Evolutionary conservation across 371 early-diverging fungal genomes (phyloP).

Genomic region (Mucor indicus): DNA sequence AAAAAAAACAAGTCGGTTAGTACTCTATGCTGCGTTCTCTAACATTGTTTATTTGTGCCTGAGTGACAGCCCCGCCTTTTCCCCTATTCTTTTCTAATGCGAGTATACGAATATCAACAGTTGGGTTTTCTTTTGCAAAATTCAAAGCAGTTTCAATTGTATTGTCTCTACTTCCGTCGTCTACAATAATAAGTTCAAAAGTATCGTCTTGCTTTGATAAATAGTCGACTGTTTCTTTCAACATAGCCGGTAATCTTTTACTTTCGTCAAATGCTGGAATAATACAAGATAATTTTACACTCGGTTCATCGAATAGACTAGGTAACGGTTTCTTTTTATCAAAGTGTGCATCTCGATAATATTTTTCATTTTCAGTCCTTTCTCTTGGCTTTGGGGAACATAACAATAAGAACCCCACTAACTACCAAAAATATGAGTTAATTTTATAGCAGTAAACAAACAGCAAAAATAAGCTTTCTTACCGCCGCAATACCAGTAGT

Average conservation of each 20-base stretch:
- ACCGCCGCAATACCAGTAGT: constrained; percentile 3
- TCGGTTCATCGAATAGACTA: constrained; percentile 44
- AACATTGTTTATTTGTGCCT: constrained; percentile 47
- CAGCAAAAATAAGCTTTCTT: background rate
- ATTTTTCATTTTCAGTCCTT: constrained; percentile 52
- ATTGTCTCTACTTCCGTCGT: constrained; percentile 85
- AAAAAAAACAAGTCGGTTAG: background rate
- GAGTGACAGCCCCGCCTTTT: constrained; percentile 93
- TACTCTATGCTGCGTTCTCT: background rate
- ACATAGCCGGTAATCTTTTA: constrained; percentile 78
- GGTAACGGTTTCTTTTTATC: constrained; percentile 29
- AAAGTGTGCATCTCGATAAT: constrained; percentile 40
- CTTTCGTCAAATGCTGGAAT: constrained; percentile 94
- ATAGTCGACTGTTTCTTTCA: constrained; percentile 74
- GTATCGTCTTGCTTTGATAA: constrained; percentile 47
- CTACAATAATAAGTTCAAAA: constrained; percentile 88
- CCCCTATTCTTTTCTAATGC: constrained; percentile 83
- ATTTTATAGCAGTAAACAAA: background rate
- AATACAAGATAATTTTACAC: constrained; percentile 72
- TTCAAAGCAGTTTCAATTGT: constrained; percentile 69
- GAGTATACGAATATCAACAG: constrained; percentile 70
- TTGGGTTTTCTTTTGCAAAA: constrained; percentile 55
- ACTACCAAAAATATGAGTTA: constrained; percentile 17
- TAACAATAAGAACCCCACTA: constrained; percentile 36
- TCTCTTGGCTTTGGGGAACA: constrained; percentile 53